Base-by-base conservation (phyloP, 331 rosid species). In the Acacia pycnantha region DNA sequence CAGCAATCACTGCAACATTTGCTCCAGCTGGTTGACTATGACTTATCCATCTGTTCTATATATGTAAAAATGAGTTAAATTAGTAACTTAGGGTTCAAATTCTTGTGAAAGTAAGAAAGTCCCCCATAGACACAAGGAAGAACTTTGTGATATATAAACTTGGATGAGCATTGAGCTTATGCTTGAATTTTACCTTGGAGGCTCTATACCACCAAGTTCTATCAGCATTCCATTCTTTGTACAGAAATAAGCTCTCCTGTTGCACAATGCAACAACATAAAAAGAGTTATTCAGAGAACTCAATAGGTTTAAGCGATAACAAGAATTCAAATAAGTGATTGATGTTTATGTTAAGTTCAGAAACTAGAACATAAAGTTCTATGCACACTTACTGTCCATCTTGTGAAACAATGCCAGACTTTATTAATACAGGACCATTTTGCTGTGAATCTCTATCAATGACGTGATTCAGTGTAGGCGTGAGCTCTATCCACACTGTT, bases 21-120 rank as follows among this genome's bases (percentile, higher is more conserved):
- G 98, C 98, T 54, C 97, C 97, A 5, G 94, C 91, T 26, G 98
- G 98, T 78, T 79, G 94, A 65, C 96, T 93, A 89, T 89, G 94
- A 88, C 87, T 86, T 83, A 78, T 80, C 98, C 96, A 95, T 90
- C 98, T 95, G 98, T 82, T 93, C 92, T 90, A 89, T 76, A 85
- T 87, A 83, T 74, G 67, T 78, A 81, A 84, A 70, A 70, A 43
- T 74, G 73, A 83, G 79, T 83, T 75, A 86, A 88, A 81, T 90
- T 82, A 84, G 89, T 81, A 78, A 81, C 80, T 70, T 85, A 50
- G 22, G 76, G 75, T 69, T 47, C 33, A 65, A 81, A 76, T 44
- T n/a, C 24, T 2, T 18, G 48, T 9, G 26, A 3, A 35, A 35
- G 3, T 19, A 16, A 21, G 47, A 19, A 35, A 41, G 12, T 40